Conservation (phyloP, 768 basidiomycete genomes). For the Auriculariales sp. region DNA sequence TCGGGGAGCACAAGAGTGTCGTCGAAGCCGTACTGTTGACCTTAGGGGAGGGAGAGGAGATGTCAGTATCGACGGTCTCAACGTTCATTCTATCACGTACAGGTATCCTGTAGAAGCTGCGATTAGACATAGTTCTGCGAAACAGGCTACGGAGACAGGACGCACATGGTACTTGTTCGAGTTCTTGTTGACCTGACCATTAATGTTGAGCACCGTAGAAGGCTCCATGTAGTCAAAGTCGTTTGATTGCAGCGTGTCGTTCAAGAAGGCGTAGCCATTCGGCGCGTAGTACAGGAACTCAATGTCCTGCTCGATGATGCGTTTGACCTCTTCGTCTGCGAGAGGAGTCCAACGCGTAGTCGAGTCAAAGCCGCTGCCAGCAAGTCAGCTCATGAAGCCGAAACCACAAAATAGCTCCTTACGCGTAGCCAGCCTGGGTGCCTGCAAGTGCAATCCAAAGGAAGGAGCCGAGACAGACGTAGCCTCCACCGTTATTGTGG, state of each 20-base stretch:
- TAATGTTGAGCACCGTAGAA: conserved; percentile 23
- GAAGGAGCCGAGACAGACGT: conserved; percentile 47
- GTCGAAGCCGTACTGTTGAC: neutral
- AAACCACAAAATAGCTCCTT: conserved; percentile 12
- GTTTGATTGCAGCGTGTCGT: conserved; percentile 25
- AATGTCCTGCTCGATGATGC: conserved; percentile 31
- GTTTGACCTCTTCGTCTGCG: conserved; percentile 42
- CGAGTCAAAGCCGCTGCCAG: conserved; percentile 39
- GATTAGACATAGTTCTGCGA: too few relatives aligned
- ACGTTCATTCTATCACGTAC: too few relatives aligned
- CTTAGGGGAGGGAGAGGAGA: too few relatives aligned
- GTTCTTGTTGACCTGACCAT: conserved; percentile 27
- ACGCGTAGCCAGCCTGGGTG: conserved; percentile 33
- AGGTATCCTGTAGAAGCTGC: conserved; percentile 16
- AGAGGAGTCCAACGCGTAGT: conserved; percentile 38
- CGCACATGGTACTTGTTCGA: conserved; percentile 35
- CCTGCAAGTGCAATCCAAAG: conserved; percentile 43
- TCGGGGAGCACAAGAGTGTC: conserved; percentile 21
- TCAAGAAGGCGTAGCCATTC: conserved; percentile 37
- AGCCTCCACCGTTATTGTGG: conserved; percentile 18
- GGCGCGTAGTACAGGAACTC: conserved; percentile 28
- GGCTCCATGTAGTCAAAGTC: conserved; percentile 32
- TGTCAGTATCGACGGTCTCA: too few relatives aligned
- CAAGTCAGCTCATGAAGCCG: neutral
- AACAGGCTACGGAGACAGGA: conserved; percentile 7